Evolutionary conservation across 2,329 filamentous ascomycete species (phyloP), one percentile per base, ranked within the genome.

Genomic region (Verticillium isaacii): DNA sequence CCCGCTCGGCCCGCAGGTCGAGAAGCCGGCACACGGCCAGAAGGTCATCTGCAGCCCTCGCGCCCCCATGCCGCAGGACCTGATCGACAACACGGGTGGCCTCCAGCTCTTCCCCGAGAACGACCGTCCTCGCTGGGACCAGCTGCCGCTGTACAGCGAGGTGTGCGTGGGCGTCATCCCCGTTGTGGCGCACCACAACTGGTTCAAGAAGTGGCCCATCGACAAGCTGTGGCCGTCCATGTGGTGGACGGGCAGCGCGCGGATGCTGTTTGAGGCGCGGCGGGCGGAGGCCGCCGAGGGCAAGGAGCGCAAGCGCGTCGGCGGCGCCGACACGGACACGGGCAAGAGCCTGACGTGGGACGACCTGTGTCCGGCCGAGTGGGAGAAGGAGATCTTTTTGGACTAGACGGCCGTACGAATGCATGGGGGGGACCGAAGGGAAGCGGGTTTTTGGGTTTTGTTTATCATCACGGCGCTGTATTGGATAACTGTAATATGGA

Each of bases 171-270:
- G 68, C 36, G 63, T 66, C 6, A 67, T 70, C 11, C 71, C 70
- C 19, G 68, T 68, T 60, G 69, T 72, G 61, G 67, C 72, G 2
- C 70, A 71, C 25, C 71, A 73, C 63, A 71, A 70, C 63, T 66
- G 65, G 36, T 55, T 65, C 29, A 61, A 68, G 56, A 68, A 69
- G 61, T 32, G 23, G 5, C 59, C 64, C 41, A 61, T 67, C n/a
- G 64, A 68, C 37, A 54, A 17, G 17, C 67, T 70, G 58, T 72
- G 70, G 70, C 25, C 62, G 15, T 56, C 66, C 60, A 65, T 66
- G 29, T 72, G 70, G 69, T 70, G 69, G 69, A 63, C 67, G 34
- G 65, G 66, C 0, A 58, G 60, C 5, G 59, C 64, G 11, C 62
- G 66, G 11, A 32, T 25, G 7, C 60, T 72, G 25, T 57, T 72